Evolutionary conservation across 2,329 filamentous ascomycete genomes (phyloP).

Genomic region (Diaporthe sp.): DNA sequence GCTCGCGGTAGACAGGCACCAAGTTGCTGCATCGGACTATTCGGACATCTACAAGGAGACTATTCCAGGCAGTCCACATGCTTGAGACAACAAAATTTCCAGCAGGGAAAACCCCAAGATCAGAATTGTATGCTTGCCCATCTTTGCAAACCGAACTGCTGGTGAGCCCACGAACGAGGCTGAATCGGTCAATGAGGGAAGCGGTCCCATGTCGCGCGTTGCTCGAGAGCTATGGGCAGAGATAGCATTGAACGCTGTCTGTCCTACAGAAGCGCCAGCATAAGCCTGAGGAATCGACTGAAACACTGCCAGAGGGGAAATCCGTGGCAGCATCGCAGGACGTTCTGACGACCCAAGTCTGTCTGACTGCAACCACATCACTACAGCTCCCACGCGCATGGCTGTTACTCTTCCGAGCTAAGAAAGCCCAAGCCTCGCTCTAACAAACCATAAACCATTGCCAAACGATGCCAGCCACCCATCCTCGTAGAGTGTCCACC

Average conservation of each 20-base stretch:
- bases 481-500: background rate
- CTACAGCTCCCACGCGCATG: no score
- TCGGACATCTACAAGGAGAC: no score
- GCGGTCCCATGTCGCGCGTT: background rate
- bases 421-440: no score
- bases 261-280: background rate
- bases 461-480: background rate
- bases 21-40: no score
- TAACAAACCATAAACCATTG: background rate
- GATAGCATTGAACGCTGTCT: no score
- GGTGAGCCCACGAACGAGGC: background rate
- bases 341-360: no score
- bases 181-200: background rate
- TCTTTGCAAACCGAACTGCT: background rate
- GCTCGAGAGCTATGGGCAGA: background rate
- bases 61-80: background rate
- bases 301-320: background rate
- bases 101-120: background rate
- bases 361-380: no score
- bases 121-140: background rate
- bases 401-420: background rate
- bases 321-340: background rate
- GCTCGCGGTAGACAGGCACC: no score
- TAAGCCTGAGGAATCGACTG: background rate
- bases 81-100: background rate